Base-by-base conservation (phyloP, 1,284 basidiomycete genomes). In the Rhodotorula sp. region DNA sequence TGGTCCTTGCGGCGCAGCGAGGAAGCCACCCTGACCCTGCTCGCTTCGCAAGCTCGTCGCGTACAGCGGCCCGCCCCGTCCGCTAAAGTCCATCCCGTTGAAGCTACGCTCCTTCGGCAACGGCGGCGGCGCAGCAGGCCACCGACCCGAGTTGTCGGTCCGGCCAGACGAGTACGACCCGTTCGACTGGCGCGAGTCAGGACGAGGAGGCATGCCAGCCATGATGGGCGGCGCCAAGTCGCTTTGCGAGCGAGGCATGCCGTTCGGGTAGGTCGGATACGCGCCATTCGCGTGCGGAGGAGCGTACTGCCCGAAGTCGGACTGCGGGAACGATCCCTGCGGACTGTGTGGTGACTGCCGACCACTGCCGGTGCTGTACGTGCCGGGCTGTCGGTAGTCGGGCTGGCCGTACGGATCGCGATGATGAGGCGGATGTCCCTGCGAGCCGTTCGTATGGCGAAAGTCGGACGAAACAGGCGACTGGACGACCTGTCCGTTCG, bases 81-180 rank as follows among this genome's bases (percentile, higher is more conserved):
- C 64, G 36, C 60, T 63, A 58, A 70, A 66, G 57, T 63, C 65
- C 27, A 62, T 32, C 2, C 68, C 68, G 64, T 70, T 66, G 68
- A 66, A 70, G 52, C 64, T 70, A 15, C 57, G 61, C 59, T 70
- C 68, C 54, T 70, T 70, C 4, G 72, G 71, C 30, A 70, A n/a
- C 7, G 68, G 68, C 2, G 71, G 72, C 1, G 72, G 72, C 27
- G 64, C 44, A 27, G 55, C 63, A 2, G 65, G 67, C 59, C 67
- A 73, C 1, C 32, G 52, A 13, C 62, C 59, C 15, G 70, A 74
- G n/a, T 62, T 49, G 36, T 62, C 54, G 8, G 70, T 72, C 2
- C 70, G 59, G 19, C 36, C 57, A 30, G 72, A 74, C 8, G 59
- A 36, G 47, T 54, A 62, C 52, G 69, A 71, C 32, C 58, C 66